Conservation (phyloP, 371 early-diverging fungal species). For the Mortierella sp. region DNA sequence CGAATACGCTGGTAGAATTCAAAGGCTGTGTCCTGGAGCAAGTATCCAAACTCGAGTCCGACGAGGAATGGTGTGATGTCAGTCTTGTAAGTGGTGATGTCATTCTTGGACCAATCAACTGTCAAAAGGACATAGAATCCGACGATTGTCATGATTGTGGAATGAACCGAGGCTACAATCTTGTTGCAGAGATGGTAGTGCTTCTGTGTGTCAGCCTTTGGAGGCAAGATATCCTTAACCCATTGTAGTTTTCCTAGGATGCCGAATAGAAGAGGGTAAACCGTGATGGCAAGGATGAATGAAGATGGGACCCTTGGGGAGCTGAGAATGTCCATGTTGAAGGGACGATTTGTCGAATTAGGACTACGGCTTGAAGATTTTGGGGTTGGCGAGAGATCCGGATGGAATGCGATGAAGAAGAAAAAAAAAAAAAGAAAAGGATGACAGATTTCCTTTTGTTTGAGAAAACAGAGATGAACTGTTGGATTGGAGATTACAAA, state of each 20-base stretch:
- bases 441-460: conserved; percentile 7
- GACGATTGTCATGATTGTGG: conserved; percentile 46
- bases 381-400: background rate
- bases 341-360: conserved; percentile 27
- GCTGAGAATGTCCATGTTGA: conserved; percentile 36
- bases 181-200: conserved; percentile 52
- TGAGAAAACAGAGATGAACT: background rate
- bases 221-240: conserved; percentile 42
- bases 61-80: conserved; percentile 53
- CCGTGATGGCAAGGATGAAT: conserved; percentile 34
- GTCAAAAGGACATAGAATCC: conserved; percentile 41
- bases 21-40: conserved; percentile 51
- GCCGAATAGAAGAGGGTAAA: conserved; percentile 46
- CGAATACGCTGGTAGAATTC: conserved; percentile 49
- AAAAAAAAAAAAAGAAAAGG: conserved; percentile 11
- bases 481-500: conserved; percentile 16
- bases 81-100: conserved; percentile 47
- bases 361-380: background rate
- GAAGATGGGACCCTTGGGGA: conserved; percentile 42
- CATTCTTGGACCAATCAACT: conserved; percentile 52
- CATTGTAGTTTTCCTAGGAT: conserved; percentile 28
- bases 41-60: conserved; percentile 54
- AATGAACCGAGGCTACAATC: conserved; percentile 52
- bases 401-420: conserved; percentile 4
- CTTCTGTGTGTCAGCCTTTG: conserved; percentile 42